A percentile compares a stretch with the other conserved stretches of the same genome.
Evolutionary conservation across 2,329 filamentous ascomycete genomes (phyloP).

Genomic region (Alternaria novae-zelandiae): DNA sequence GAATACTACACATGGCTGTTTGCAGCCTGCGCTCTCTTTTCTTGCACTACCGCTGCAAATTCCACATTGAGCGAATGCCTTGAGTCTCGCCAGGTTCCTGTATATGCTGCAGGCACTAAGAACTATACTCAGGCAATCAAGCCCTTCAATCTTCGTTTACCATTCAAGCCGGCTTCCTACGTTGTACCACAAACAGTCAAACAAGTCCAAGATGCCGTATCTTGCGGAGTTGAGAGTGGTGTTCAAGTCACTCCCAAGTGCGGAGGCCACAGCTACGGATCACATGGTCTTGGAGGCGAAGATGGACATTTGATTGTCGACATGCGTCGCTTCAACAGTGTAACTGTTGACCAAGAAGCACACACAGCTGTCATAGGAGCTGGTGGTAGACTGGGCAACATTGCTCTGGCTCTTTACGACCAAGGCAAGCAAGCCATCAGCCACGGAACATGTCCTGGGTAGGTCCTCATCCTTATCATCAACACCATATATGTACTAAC

Average conservation of each 20-base stretch:
- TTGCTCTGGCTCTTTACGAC: slow-evolving; percentile 34
- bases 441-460: slow-evolving; percentile 61
- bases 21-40: slow-evolving; percentile 13
- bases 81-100: slow-evolving; percentile 19
- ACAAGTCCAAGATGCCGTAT: slow-evolving; percentile 62
- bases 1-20: slow-evolving; percentile 1
- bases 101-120: slow-evolving; percentile 26
- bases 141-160: slow-evolving; percentile 38
- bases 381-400: slow-evolving; percentile 54
- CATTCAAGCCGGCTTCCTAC: slow-evolving; percentile 59
- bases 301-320: slow-evolving; percentile 56
- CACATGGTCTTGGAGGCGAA: slow-evolving; percentile 55
- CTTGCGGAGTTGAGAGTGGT: slow-evolving; percentile 58
- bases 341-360: slow-evolving; percentile 49
- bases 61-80: slow-evolving; percentile 29
- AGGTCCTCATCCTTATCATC: slow-evolving; percentile 21
- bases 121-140: slow-evolving; percentile 37
- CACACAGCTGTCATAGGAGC: slow-evolving; percentile 53
- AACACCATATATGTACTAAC: neutral
- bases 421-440: slow-evolving; percentile 50
- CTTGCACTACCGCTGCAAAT: slow-evolving; percentile 7
- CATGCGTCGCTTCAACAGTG: slow-evolving; percentile 52
- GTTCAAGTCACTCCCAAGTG: slow-evolving; percentile 65
- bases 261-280: slow-evolving; percentile 67
- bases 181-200: slow-evolving; percentile 58